Evolutionary conservation across 768 basidiomycete species (phyloP), one percentile per base, ranked within the genome.

Genomic region (Auricularia sp.): DNA sequence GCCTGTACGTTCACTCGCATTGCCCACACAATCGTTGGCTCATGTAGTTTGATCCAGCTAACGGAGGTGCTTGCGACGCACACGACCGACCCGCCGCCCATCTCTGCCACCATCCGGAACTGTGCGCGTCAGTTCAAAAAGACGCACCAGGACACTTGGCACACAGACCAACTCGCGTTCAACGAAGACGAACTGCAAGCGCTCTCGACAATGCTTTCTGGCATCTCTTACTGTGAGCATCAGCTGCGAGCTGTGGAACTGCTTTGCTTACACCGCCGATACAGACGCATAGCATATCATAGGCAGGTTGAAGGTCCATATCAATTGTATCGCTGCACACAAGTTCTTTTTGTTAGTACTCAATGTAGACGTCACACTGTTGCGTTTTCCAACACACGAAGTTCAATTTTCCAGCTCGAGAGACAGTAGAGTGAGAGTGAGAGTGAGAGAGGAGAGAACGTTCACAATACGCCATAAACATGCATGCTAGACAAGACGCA

Each of bases 141-240:
- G 84, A 68, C 67, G 61, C 70, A 69, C 67, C 72, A 93, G 87
- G 93, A 95, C 72, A 92, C 90, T 42, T 93, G 91, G 91, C 90
- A 91, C 71, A 90, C 88, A 70, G 93, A 96, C 74, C 90, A 93
- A 71, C 80, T 84, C 61, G 80, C 82, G 62, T 95, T 96, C 73
- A 85, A 91, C 70, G 93, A 96, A 74, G 93, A 95, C 71, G 93
- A 94, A 70, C 74, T 94, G 61, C 88, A 91, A 72, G 88, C 85
- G 68, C 81, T 96, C 68, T 90, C 91, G 33, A 87, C 87, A 44
- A 93, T 94, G 85, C 79, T 95, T 43, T 90, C 91, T 35, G 93
- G 93, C 54, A 95, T 91, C 60, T 93, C 90, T 16, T 92, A 92
- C 72, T 91, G 89, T 90, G 71, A 78, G 86, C 8, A 6, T 10